phyloP scores from a whole-genome alignment of 2,329 filamentous ascomycete species.

The Torrubiellomyces zombiae region DNA sequence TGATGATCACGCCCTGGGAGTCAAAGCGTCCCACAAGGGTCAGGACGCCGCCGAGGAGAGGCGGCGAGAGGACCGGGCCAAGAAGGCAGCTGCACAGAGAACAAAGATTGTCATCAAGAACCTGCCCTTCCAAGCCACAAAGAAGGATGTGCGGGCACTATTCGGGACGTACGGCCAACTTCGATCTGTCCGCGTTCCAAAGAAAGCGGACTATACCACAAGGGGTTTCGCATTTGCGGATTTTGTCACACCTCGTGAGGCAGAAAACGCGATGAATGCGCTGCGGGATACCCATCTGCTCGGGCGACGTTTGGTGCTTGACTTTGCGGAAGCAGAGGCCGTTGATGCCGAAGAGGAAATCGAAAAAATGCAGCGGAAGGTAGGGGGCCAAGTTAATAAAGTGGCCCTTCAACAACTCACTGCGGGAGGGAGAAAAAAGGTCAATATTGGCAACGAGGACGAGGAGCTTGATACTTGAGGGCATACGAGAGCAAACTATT shows the following conservation, averaged over 20 bases:
- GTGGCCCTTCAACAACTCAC: constrained; percentile 81
- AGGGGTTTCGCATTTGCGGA: constrained; percentile 96
- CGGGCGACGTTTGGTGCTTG: constrained; percentile 73
- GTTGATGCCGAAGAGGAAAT: constrained; percentile 93
- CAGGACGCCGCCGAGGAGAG: constrained; percentile 78
- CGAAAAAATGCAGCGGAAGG: constrained; percentile 91
- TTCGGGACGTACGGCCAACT: constrained; percentile 86
- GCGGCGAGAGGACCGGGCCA: constrained; percentile 64
- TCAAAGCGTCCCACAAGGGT: constrained; percentile 76
- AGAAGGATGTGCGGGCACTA: constrained; percentile 76
- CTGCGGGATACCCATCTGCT: constrained; percentile 86
- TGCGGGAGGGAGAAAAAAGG: constrained; percentile 68
- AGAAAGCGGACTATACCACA: constrained; percentile 79
- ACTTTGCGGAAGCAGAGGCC: constrained; percentile 78
- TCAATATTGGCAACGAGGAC: constrained; percentile 64
- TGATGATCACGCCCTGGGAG: constrained; percentile 71
- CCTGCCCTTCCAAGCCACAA: constrained; percentile 84
- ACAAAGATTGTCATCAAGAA: constrained; percentile 99
- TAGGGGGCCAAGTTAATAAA: constrained; percentile 77
- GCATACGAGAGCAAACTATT: constrained; percentile 7
- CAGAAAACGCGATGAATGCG: constrained; percentile 76
- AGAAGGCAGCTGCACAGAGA: constrained; percentile 57
- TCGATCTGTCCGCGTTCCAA: constrained; percentile 79
- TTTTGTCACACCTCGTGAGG: constrained; percentile 82
- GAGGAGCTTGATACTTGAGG: constrained; percentile 30